A percentile compares a stretch with the other conserved stretches of the same genome.
Conservation (phyloP, 2,329 filamentous ascomycete genomes). For the Hypoxylon sp. region DNA sequence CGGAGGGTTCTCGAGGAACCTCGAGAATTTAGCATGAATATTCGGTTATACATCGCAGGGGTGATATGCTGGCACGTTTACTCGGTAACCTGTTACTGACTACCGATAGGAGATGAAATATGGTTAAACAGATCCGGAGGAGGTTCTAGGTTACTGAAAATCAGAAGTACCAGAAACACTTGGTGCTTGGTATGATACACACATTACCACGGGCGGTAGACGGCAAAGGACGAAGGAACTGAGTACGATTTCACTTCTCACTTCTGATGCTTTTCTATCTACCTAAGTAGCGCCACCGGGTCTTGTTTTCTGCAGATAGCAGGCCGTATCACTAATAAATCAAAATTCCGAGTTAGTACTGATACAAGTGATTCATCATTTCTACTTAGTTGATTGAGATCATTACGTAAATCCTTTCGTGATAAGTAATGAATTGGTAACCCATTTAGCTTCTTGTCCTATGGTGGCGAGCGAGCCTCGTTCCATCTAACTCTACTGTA, state of each 20-base stretch:
- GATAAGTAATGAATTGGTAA: not conserved
- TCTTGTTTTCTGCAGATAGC: slow-evolving; percentile 32
- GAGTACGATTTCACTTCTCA: slow-evolving; percentile 26
- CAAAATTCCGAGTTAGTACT: not conserved
- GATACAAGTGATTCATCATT: slow-evolving; percentile 4
- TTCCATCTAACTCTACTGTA: slow-evolving; percentile 40
- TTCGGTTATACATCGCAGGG: slow-evolving; percentile 10
- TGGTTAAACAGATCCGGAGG: slow-evolving; percentile 12
- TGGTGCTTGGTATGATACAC: slow-evolving; percentile 25
- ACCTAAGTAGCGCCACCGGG: slow-evolving; percentile 20
- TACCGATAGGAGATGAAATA: slow-evolving; percentile 12
- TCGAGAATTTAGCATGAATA: slow-evolving; percentile 10
- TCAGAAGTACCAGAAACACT: not conserved
- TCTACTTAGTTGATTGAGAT: not conserved
- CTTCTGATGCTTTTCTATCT: slow-evolving; percentile 15
- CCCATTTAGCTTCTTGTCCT: slow-evolving; percentile 3
- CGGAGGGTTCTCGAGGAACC: not conserved
- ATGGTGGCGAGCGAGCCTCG: slow-evolving; percentile 36
- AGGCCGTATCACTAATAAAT: slow-evolving; percentile 34
- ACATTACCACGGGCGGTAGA: slow-evolving; percentile 7
- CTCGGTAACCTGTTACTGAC: not conserved
- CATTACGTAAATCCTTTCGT: not conserved
- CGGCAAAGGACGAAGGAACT: slow-evolving; percentile 10
- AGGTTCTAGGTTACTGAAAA: slow-evolving; percentile 12
- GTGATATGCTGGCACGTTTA: slow-evolving; percentile 9